A percentile compares a stretch with the other conserved stretches of the same genome.
phyloP scores from a whole-genome alignment of 805 yeast genomes.

The Candida orba region DNA sequence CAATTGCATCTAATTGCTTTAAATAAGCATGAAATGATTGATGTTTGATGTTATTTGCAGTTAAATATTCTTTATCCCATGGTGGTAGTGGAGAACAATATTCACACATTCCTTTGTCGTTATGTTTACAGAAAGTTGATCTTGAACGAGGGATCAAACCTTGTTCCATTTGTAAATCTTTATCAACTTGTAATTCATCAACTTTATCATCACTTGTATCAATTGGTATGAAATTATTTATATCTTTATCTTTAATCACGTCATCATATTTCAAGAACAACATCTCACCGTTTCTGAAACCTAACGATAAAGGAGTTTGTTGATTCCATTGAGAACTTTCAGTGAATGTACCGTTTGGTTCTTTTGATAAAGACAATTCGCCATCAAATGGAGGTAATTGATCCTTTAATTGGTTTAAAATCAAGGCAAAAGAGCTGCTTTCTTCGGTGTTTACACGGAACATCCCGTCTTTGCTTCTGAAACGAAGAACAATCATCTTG shows the following conservation, averaged over 20 bases:
- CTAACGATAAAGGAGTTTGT: conserved; percentile 28
- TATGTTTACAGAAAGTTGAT: conserved; percentile 71
- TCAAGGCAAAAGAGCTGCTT: conserved; percentile 34
- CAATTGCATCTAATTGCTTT: conserved; percentile 59
- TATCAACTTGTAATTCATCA: conserved; percentile 63
- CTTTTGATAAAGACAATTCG: conserved; percentile 21
- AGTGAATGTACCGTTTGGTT: conserved; percentile 21
- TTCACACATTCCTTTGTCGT: conserved; percentile 96
- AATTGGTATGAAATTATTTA: conserved; percentile 4
- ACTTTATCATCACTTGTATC: conserved; percentile 16
- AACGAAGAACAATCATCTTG: conserved; percentile 38
- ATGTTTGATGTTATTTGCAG: conserved; percentile 76
- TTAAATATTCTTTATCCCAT: conserved; percentile 76
- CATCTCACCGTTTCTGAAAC: conserved; percentile 44
- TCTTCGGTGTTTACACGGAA: conserved; percentile 53
- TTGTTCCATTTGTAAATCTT: conserved; percentile 48
- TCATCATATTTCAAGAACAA: conserved; percentile 29
- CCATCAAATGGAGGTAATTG: conserved; percentile 21
- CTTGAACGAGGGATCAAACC: conserved; percentile 67
- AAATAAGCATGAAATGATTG: conserved; percentile 79
- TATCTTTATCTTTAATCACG: background rate
- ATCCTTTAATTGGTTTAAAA: conserved; percentile 33
- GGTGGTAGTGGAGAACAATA: conserved; percentile 95
- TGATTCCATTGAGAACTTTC: conserved; percentile 22
- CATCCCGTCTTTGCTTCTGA: conserved; percentile 81